Conservation (phyloP, 768 basidiomycete species). For the Pleurotus tuber-regium region DNA sequence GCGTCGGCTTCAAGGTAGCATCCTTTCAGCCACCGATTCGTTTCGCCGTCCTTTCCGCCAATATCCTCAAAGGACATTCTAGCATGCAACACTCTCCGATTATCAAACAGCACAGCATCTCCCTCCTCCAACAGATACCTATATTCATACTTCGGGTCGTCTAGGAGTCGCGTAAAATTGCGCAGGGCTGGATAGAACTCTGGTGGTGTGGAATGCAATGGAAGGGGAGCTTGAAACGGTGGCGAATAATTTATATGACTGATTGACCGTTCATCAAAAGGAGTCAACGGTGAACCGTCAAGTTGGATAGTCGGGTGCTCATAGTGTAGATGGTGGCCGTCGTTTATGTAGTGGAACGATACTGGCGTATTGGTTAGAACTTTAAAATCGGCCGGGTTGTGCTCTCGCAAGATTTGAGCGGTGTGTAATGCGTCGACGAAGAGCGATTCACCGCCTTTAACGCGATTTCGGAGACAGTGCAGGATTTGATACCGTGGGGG, state of each 20-base stretch:
- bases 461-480: conserved; percentile 85
- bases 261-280: conserved; percentile 32
- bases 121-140: conserved; percentile 74
- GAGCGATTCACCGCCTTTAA: conserved; percentile 78
- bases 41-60: conserved; percentile 41
- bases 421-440: conserved; percentile 81
- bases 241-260: conserved; percentile 87
- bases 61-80: conserved; percentile 68
- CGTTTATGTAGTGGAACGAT: conserved; percentile 90
- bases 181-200: conserved; percentile 63
- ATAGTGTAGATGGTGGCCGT: conserved; percentile 76
- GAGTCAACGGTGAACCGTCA: conserved; percentile 19
- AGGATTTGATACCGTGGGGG: conserved; percentile 93
- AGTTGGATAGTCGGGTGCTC: conserved; percentile 78
- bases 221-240: conserved; percentile 88
- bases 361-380: conserved; percentile 63
- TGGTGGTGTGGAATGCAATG: conserved; percentile 42
- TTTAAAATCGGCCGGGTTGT: conserved; percentile 50
- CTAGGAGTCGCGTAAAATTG: conserved; percentile 57
- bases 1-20: conserved; percentile 73
- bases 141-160: conserved; percentile 48
- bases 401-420: conserved; percentile 48
- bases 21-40: conserved; percentile 88
- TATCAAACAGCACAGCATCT: conserved; percentile 90
- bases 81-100: conserved; percentile 85